Base-by-base conservation (phyloP, 2,329 filamentous ascomycete genomes). In the Tolypocladium capitatum region DNA sequence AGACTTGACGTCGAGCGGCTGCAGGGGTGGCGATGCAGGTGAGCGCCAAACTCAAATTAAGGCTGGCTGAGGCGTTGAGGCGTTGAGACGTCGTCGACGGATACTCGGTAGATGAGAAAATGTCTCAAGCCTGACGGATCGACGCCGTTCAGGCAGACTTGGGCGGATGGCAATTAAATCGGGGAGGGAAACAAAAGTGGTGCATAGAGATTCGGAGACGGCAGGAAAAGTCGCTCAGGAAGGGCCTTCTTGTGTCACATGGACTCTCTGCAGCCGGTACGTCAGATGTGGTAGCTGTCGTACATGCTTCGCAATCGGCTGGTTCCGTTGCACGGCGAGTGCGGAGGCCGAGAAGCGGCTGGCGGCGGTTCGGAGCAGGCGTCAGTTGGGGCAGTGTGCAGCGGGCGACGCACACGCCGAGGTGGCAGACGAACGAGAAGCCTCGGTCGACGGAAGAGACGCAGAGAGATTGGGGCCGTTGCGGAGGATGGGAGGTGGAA, bases 231-330 rank as follows among this genome's bases (percentile, higher is more conserved):
- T 27, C 21, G 32, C 43, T 35, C 43, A 45, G 24, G 35, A 28
- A 31, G 18, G 14, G 31, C 4, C 24, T 28, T 24, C 20, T 14
- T 45, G 31, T 35, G 43, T 13, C 20, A 34, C 31, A 44, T n/a
- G 20, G 14, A 41, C 36, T 16, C 3, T 28, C 27, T 41, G 38
- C 38, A 28, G 24, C 38, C 27, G 24, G 28, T 13, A 10, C 18
- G 32, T 41, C 35, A 41, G 18, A 33, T 31, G 28, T 21, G 28
- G 45, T 9, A 34, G 18, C 30, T 24, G 45, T 33, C 18, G 45
- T 41, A 46, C 45, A 46, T 41, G 38, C 30, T 31, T 43, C 28
- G 36, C 30, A 35, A 43, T 41, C 46, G 46, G 38, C 31, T 32
- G 24, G 31, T 24, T 42, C 30, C 20, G 38, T 43, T 38, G 30